Conservation (phyloP, 345 rosid genomes). For the Syzygium jambos region DNA sequence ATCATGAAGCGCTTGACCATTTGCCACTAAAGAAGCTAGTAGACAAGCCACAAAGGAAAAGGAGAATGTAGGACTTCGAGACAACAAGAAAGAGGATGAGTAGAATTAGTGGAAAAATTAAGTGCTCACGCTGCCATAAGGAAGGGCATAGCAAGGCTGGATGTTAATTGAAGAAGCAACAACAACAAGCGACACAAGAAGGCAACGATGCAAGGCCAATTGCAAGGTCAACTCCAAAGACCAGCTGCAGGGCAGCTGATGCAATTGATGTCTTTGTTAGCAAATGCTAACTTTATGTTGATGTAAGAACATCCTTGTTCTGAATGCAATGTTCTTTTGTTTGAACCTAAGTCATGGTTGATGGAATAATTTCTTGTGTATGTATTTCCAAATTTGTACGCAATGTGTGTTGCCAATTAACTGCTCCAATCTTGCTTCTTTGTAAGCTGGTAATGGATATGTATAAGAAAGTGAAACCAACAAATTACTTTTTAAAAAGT, state of each 20-base stretch:
- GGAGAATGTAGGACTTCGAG: not conserved
- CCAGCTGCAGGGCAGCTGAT: not conserved
- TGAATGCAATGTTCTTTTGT: not conserved
- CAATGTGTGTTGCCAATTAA: not conserved
- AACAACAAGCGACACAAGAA: not conserved
- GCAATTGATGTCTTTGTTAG: not conserved
- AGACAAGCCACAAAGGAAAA: not conserved
- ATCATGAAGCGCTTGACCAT: not conserved
- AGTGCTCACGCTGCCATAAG: not conserved
- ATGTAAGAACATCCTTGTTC: not conserved
- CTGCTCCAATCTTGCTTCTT: not conserved
- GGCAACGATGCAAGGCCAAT: not conserved
- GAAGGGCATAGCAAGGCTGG: not conserved
- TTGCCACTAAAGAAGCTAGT: not conserved
- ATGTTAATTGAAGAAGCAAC: not conserved
- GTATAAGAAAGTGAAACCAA: not conserved
- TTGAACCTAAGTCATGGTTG: not conserved
- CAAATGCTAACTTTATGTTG: not conserved
- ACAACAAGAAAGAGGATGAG: not conserved
- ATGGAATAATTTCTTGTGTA: not conserved
- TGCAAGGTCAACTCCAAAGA: not conserved
- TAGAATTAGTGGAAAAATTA: not conserved
- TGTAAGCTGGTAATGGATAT: not conserved
- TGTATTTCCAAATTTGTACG: not conserved
- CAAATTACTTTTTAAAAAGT: not conserved